These are phyloP conservation scores for Zygotorulaspora chibaensis DNA, from an alignment of 805 yeast species.

Conservation along the genomic window DNA sequence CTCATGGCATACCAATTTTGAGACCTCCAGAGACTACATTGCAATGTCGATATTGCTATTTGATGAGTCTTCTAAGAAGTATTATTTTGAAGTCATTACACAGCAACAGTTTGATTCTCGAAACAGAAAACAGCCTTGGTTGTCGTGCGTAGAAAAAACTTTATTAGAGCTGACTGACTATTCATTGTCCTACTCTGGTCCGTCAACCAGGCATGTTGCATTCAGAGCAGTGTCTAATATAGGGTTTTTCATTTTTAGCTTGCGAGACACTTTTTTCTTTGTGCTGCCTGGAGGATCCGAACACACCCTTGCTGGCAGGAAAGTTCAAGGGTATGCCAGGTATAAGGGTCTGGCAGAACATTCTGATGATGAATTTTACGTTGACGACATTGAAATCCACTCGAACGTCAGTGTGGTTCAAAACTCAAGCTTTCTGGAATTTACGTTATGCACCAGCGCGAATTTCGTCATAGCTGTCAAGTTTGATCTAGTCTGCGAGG, in stretches of 20 bases:
- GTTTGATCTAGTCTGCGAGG: slow-evolving; percentile 8
- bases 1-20: slow-evolving; percentile 12
- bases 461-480: slow-evolving; percentile 4
- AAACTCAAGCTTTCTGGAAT: slow-evolving; percentile 7
- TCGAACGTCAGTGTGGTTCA: slow-evolving; percentile 1
- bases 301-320: slow-evolving; percentile 14
- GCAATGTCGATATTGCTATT: slow-evolving; percentile 13
- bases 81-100: slow-evolving; percentile 13
- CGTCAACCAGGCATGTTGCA: not conserved
- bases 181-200: not conserved
- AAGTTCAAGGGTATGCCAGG: slow-evolving; percentile 4
- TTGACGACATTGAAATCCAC: not conserved
- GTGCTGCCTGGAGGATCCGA: slow-evolving; percentile 18
- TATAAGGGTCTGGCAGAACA: slow-evolving; percentile 4
- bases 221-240: slow-evolving; percentile 18
- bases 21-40: slow-evolving; percentile 15
- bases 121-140: slow-evolving; percentile 6
- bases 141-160: slow-evolving; percentile 4
- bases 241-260: slow-evolving; percentile 21
- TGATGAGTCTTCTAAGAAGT: not conserved
- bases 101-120: slow-evolving; percentile 7
- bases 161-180: not conserved
- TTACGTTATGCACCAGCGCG: slow-evolving; percentile 4
- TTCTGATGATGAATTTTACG: not conserved
- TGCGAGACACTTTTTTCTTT: slow-evolving; percentile 11